Conservation (phyloP, 768 basidiomycete species). For the Gymnopilus junonius region DNA sequence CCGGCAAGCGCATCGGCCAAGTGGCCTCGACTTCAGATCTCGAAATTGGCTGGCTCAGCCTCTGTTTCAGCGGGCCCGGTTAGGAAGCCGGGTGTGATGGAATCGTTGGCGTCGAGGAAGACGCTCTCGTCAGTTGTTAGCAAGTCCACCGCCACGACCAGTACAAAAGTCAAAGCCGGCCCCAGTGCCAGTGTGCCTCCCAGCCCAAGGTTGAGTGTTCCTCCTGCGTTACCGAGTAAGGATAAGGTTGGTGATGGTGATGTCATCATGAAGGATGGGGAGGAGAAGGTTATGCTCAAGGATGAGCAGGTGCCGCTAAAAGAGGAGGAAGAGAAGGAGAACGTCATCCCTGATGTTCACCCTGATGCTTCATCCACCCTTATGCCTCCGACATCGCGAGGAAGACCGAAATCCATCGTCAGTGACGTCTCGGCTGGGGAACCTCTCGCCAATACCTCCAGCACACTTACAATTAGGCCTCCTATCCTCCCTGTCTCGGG, state of each 20-base stretch:
- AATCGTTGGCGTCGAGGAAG: background rate
- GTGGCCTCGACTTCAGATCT: background rate
- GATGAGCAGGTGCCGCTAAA: background rate
- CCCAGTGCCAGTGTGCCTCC: background rate
- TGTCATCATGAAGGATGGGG: background rate
- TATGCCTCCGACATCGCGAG: background rate
- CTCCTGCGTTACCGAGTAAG: constrained; percentile 10
- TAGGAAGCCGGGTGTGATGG: background rate
- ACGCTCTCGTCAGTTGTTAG: no score
- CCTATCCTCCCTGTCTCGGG: constrained; percentile 16
- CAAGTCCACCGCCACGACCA: no score
- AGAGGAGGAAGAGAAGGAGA: constrained; percentile 7
- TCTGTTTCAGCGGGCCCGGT: no score
- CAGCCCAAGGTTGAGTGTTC: background rate
- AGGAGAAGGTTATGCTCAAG: background rate
- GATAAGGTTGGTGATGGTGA: background rate
- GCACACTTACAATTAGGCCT: constrained; percentile 29
- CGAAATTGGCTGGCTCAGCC: background rate
- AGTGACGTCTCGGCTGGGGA: constrained; percentile 17
- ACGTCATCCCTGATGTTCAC: background rate
- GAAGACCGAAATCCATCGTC: background rate
- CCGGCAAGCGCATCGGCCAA: constrained; percentile 25
- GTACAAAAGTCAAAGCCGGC: no score
- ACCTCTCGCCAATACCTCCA: constrained; percentile 22
- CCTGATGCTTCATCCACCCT: background rate